These are phyloP conservation scores for Ustilago hordei DNA, from an alignment of 1,284 basidiomycete genomes.

Conservation along the genomic window DNA sequence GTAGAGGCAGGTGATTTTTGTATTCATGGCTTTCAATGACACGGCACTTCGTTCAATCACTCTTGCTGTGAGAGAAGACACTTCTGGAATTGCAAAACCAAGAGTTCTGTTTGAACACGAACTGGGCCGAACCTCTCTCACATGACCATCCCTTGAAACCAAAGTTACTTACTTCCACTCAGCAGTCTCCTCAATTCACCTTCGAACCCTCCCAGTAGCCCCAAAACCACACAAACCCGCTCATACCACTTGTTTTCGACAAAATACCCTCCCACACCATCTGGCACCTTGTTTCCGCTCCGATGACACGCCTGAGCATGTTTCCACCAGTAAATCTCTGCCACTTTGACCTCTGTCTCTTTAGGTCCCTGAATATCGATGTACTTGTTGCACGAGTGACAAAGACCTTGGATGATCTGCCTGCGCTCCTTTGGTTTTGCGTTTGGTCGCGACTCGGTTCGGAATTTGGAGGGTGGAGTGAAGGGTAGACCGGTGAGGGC, in stretches of 20 bases:
- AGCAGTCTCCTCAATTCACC: conserved; percentile 27
- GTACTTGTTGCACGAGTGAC: conserved; percentile 42
- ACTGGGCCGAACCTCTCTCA: neutral
- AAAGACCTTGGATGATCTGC: conserved; percentile 36
- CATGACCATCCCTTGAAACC: neutral
- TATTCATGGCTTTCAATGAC: neutral
- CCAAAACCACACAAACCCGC: conserved; percentile 15
- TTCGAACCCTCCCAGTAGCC: conserved; percentile 19
- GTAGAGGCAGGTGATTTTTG: neutral
- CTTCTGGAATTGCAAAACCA: conserved; percentile 5
- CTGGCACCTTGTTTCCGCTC: neutral
- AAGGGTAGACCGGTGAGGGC: conserved; percentile 44
- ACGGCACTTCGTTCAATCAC: neutral
- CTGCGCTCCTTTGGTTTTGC: conserved; percentile 23
- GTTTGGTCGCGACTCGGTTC: conserved; percentile 5
- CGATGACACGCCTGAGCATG: conserved; percentile 47
- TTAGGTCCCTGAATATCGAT: conserved; percentile 46
- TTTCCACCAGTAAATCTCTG: conserved; percentile 57
- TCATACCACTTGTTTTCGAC: conserved; percentile 36
- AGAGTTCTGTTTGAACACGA: neutral
- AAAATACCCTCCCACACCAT: conserved; percentile 27
- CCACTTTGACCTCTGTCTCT: conserved; percentile 41
- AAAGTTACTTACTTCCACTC: conserved; percentile 8
- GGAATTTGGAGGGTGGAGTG: conserved; percentile 47
- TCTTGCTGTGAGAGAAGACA: neutral